These are phyloP conservation scores for Pythium guiyangense DNA, from an alignment of 352 stramenopile species.

Conservation along the genomic window DNA sequence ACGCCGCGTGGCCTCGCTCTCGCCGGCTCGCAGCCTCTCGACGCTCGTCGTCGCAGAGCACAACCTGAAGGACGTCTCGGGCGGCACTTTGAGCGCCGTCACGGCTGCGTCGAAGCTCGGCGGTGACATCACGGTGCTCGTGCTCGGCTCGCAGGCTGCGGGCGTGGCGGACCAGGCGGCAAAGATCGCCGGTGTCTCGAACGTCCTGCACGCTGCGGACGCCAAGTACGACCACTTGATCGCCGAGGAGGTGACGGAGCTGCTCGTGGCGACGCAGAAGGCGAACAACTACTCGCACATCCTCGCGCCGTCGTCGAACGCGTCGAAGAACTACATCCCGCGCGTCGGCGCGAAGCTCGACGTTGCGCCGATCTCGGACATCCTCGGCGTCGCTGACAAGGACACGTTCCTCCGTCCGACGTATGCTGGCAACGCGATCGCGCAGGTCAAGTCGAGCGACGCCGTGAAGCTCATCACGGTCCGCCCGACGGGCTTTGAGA, in stretches of 20 bases:
- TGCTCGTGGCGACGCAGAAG: slow-evolving; percentile 66
- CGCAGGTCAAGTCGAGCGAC: slow-evolving; percentile 87
- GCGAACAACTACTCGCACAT: slow-evolving; percentile 88
- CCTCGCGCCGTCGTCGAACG: slow-evolving; percentile 93
- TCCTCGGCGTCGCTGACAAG: slow-evolving; percentile 87
- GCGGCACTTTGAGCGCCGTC: slow-evolving; percentile 77
- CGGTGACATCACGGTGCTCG: slow-evolving; percentile 73
- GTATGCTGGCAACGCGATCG: slow-evolving; percentile 86
- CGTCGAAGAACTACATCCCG: slow-evolving; percentile 96
- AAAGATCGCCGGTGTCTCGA: slow-evolving; percentile 77
- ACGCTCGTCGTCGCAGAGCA: slow-evolving; percentile 88
- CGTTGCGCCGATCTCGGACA: slow-evolving; percentile 94
- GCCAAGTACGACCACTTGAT: slow-evolving; percentile 87
- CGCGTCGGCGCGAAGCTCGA: slow-evolving; percentile 94
- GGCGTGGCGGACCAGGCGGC: slow-evolving; percentile 55
- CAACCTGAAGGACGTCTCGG: slow-evolving; percentile 65
- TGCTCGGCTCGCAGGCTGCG: slow-evolving; percentile 63
- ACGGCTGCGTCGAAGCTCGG: slow-evolving; percentile 85
- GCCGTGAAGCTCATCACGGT: slow-evolving; percentile 95
- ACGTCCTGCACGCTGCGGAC: slow-evolving; percentile 80
- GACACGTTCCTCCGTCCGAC: slow-evolving; percentile 94
- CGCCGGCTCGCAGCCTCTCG: slow-evolving; percentile 39
- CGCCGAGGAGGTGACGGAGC: slow-evolving; percentile 81
- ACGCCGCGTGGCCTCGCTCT: slow-evolving; percentile 38
- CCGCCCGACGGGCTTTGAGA: slow-evolving; percentile 97